These are phyloP conservation scores for Cordyceps militaris DNA, from an alignment of 2,329 filamentous ascomycete genomes.

Conservation along the genomic window DNA sequence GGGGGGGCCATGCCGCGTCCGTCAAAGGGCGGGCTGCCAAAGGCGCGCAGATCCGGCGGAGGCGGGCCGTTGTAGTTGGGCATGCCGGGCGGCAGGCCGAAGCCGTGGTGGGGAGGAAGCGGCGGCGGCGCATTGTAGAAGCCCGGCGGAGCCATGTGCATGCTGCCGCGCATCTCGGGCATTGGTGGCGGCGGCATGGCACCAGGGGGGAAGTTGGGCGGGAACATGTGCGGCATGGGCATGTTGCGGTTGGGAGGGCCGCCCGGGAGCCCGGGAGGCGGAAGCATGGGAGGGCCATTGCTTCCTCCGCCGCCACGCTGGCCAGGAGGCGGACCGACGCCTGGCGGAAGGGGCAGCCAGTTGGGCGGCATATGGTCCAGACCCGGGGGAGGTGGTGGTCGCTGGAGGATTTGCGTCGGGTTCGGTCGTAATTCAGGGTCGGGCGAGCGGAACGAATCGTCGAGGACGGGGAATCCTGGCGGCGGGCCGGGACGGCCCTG, in stretches of 20 bases:
- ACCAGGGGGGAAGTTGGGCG: constrained; percentile 51
- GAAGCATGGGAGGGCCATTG: constrained; percentile 44
- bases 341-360: constrained; percentile 43
- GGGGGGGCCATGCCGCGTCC: constrained; percentile 48
- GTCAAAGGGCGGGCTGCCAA: constrained; percentile 44
- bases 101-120: constrained; percentile 43
- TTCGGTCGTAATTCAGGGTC: constrained; percentile 41
- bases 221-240: constrained; percentile 53
- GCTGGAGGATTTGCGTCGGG: constrained; percentile 58
- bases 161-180: constrained; percentile 44
- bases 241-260: constrained; percentile 34
- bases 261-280: constrained; percentile 49
- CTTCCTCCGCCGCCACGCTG: constrained; percentile 23
- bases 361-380: constrained; percentile 53
- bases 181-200: constrained; percentile 41
- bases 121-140: constrained; percentile 45
- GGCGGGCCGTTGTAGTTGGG: constrained; percentile 48
- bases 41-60: constrained; percentile 40
- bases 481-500: constrained; percentile 39
- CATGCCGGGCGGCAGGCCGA: constrained; percentile 48
- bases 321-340: constrained; percentile 19
- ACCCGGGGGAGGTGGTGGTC: constrained; percentile 49
- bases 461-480: constrained; percentile 41
- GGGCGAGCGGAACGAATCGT: constrained; percentile 40
- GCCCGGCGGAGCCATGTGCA: constrained; percentile 50